A percentile compares a stretch with the other conserved stretches of the same genome.
phyloP scores from a whole-genome alignment of 306 rosid species.

The Lathyrus tuberosus region DNA sequence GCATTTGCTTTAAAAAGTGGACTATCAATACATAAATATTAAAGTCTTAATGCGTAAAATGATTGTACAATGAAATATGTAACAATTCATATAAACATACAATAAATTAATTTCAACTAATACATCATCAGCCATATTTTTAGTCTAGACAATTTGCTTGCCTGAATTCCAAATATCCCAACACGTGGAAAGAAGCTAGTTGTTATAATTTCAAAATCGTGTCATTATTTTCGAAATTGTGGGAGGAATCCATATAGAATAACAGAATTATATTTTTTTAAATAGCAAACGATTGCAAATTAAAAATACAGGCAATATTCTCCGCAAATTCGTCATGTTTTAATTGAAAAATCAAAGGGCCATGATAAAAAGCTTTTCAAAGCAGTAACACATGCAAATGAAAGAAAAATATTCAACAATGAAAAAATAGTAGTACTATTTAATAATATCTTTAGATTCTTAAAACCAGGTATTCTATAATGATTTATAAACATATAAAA shows the following conservation, averaged over 20 bases:
- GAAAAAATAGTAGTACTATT: background rate
- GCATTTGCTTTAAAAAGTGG: no score
- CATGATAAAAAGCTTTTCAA: background rate
- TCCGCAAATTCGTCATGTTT: no score
- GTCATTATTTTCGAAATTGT: no score
- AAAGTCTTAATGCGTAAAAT: background rate
- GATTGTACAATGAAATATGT: background rate
- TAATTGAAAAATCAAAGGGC: no score
- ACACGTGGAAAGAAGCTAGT: background rate
- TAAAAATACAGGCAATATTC: no score
- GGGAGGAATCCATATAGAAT: no score
- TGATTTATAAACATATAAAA: slow-evolving; percentile 53
- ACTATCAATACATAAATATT: no score
- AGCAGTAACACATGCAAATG: background rate
- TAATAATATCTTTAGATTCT: background rate
- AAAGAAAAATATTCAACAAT: background rate
- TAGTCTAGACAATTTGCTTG: background rate
- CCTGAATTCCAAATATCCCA: background rate
- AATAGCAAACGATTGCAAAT: no score
- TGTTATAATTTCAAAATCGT: background rate
- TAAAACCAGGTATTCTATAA: slow-evolving; percentile 18
- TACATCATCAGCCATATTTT: background rate
- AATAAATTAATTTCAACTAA: background rate
- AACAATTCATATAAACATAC: background rate
- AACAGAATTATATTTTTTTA: no score